A percentile compares a stretch with the other conserved stretches of the same genome.
phyloP scores from a whole-genome alignment of 2,329 filamentous ascomycete genomes.

The Bipolaris gigantea region DNA sequence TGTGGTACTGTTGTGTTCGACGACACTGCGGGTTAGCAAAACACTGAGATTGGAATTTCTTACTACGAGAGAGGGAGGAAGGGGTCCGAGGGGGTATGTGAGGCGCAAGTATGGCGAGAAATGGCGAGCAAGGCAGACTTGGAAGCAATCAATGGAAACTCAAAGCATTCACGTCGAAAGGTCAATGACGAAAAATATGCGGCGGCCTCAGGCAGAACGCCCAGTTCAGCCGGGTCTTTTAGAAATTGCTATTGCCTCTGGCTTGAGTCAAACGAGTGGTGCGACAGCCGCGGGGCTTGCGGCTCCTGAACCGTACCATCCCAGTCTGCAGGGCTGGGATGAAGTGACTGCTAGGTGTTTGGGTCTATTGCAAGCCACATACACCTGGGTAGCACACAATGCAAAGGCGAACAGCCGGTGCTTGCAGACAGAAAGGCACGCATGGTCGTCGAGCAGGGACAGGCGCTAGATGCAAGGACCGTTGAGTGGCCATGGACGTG shows the following conservation, averaged over 20 bases:
- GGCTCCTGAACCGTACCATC: not conserved
- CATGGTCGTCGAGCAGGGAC: slow-evolving; percentile 15
- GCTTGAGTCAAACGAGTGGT: slow-evolving; percentile 1
- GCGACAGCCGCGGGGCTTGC: not conserved
- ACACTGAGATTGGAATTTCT: not conserved
- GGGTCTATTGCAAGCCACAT: slow-evolving; percentile 14
- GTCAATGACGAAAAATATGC: slow-evolving; percentile 3
- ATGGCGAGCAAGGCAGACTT: not conserved
- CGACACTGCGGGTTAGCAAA: slow-evolving; percentile 1
- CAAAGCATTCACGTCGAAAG: slow-evolving; percentile 8
- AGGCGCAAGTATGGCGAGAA: not conserved
- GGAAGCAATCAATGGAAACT: not conserved
- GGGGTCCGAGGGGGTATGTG: not conserved
- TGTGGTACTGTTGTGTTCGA: slow-evolving; percentile 14
- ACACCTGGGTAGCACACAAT: slow-evolving; percentile 6
- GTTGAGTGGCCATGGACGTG: not conserved
- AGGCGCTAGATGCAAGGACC: slow-evolving; percentile 11
- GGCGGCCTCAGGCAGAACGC: not conserved
- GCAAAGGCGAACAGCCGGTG: slow-evolving; percentile 15
- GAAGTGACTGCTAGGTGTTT: slow-evolving; percentile 16
- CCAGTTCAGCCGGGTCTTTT: slow-evolving; percentile 9
- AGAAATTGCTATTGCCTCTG: slow-evolving; percentile 5
- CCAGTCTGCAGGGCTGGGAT: slow-evolving; percentile 8
- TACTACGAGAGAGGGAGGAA: not conserved
- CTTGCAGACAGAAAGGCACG: slow-evolving; percentile 18